Base-by-base conservation (phyloP, 139 green algal genomes). In the Volvox reticuliferus region DNA sequence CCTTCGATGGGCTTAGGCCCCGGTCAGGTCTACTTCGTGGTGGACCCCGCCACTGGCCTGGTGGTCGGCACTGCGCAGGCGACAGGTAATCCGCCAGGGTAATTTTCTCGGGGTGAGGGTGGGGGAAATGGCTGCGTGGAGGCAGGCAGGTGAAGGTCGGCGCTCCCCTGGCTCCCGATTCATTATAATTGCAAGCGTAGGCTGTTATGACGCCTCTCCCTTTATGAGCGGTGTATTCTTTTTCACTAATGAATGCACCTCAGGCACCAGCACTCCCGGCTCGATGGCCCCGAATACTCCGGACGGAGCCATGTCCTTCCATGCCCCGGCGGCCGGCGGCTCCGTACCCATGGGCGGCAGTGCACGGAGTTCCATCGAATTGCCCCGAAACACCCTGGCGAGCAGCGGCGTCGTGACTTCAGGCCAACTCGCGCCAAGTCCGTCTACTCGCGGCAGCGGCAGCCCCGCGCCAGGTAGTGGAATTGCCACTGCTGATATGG, bases 51-150 rank as follows among this genome's bases (percentile, higher is more conserved):
- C 71, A 90, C 86, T 12, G 73, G 71, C 20, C 30, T 63, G 36
- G 86, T 90, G 30, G 86, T 90, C 21, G 86, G 86, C 44, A 90
- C 86, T 1, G 86, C 86, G 73, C 69, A 81, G 12, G 86, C 86
- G 0, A 80, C 82, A 37, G 82, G 63, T 87, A 33, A 73, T 55
- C 9, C 44, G 44, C 44, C 5, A 5, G 44, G 44, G 9, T 55
- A 9, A 55, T 9, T 55, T 9, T 55, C 44, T 9, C 9, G n/a
- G 44, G 9, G 44, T 9, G 44, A 9, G 44, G 44, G 5, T 5
- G 44, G 44, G 9, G 44, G 44, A 55, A 9, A 55, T 55, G 44
- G 44, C 44, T 55, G 44, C 5, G 44, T 55, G 5, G 44, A 55
- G 44, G 44, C 44, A 55, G 44, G 44, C 44, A 55, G 44, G 5